Conservation (phyloP, 331 rosid genomes). For the Stylosanthes scabra region DNA sequence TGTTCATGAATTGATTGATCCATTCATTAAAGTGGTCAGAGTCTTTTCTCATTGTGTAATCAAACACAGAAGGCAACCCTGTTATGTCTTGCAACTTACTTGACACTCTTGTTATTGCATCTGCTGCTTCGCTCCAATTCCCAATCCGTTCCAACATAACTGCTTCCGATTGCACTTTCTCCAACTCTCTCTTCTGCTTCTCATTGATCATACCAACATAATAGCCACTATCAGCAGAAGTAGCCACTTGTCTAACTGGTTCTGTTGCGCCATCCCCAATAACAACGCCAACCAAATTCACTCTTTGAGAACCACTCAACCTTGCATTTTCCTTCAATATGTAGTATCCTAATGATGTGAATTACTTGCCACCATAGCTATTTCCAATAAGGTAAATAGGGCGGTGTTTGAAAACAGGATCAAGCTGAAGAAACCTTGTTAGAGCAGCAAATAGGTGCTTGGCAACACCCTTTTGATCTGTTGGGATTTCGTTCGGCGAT, state of each 20-base stretch:
- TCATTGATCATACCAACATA: conserved; percentile 66
- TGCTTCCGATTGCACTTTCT: conserved; percentile 51
- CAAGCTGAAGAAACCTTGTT: conserved; percentile 48
- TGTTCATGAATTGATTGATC: conserved; percentile 47
- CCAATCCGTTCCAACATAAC: conserved; percentile 38
- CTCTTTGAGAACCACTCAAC: conserved; percentile 37
- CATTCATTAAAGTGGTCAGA: conserved; percentile 35
- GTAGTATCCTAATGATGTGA: conserved; percentile 57
- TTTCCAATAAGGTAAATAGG: conserved; percentile 64
- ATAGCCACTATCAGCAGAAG: conserved; percentile 58
- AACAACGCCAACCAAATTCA: conserved; percentile 65
- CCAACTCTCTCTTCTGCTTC: conserved; percentile 60
- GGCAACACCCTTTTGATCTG: conserved; percentile 49
- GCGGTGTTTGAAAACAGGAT: conserved; percentile 52
- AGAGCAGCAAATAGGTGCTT: conserved; percentile 54
- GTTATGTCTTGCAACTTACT: conserved; percentile 46
- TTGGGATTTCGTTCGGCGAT: conserved; percentile 48
- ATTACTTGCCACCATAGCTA: conserved; percentile 66
- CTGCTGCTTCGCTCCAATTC: conserved; percentile 59
- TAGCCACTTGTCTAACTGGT: conserved; percentile 51
- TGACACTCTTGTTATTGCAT: conserved; percentile 38
- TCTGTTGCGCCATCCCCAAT: conserved; percentile 71
- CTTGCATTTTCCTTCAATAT: conserved; percentile 51
- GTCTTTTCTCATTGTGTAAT: conserved; percentile 49
- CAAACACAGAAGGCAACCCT: conserved; percentile 66